Percentiles rank a stretch among this genome's conserved stretches.
phyloP scores from a whole-genome alignment of 2,329 filamentous ascomycete genomes.

The Fusarium illudens region DNA sequence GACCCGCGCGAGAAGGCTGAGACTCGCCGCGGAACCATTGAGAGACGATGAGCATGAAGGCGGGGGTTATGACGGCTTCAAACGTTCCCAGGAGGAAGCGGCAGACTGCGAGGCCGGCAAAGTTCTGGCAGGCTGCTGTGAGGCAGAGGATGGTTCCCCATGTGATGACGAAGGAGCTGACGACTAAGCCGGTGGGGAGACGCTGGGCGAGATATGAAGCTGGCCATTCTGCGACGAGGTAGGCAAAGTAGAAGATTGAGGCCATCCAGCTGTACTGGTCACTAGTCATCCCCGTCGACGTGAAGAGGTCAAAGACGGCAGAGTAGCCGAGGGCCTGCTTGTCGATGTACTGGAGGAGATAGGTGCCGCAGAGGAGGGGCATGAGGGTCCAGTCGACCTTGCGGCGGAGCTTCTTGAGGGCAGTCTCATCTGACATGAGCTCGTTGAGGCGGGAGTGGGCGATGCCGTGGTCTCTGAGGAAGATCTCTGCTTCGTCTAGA shows the following conservation, averaged over 20 bases:
- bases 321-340: slow-evolving; percentile 64
- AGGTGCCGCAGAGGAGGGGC: slow-evolving; percentile 60
- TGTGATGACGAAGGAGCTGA: slow-evolving; percentile 45
- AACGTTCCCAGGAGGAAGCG: slow-evolving; percentile 58
- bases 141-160: slow-evolving; percentile 56
- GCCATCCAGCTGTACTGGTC: slow-evolving; percentile 64
- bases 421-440: slow-evolving; percentile 38
- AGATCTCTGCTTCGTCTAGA: slow-evolving; percentile 42
- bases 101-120: slow-evolving; percentile 54
- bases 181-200: slow-evolving; percentile 47
- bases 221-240: slow-evolving; percentile 54
- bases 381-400: slow-evolving; percentile 61
- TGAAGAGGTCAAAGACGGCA: slow-evolving; percentile 64
- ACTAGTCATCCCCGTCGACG: slow-evolving; percentile 55
- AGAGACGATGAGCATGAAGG: slow-evolving; percentile 60
- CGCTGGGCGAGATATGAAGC: slow-evolving; percentile 49
- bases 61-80: slow-evolving; percentile 59
- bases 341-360: slow-evolving; percentile 63
- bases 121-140: slow-evolving; percentile 53
- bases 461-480: slow-evolving; percentile 41
- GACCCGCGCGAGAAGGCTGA: slow-evolving; percentile 56
- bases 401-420: slow-evolving; percentile 43
- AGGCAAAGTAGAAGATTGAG: slow-evolving; percentile 63
- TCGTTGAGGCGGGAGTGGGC: slow-evolving; percentile 33
- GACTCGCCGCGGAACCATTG: slow-evolving; percentile 59